A percentile compares a stretch with the other conserved stretches of the same genome.
Evolutionary conservation across 306 rosid genomes (phyloP).

Genomic region (Citrullus amarus): DNA sequence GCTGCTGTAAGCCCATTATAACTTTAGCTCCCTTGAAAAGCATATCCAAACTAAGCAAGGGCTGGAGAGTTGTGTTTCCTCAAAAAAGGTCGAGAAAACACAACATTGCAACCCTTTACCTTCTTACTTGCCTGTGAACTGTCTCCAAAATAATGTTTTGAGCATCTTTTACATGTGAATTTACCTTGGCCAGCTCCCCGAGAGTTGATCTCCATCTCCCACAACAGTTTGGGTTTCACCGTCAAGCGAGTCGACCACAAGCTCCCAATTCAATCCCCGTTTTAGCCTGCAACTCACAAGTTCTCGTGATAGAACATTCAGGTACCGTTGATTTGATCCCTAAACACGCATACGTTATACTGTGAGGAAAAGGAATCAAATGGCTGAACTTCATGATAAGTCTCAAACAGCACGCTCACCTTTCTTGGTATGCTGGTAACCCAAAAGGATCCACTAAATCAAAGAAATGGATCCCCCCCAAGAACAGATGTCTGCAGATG

Average conservation of each 20-base stretch:
- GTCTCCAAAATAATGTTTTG: slow-evolving; percentile 3
- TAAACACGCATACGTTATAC: not conserved
- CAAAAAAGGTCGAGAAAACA: slow-evolving; percentile 1
- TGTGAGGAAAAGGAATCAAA: not conserved
- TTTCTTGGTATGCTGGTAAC: not conserved
- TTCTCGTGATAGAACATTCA: not conserved
- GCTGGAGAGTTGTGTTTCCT: not conserved
- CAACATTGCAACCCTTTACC: not conserved
- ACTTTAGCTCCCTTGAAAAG: not conserved
- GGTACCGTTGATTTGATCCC: not conserved
- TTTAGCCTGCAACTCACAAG: not conserved
- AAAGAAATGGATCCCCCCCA: not conserved
- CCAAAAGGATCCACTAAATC: not conserved
- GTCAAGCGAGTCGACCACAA: slow-evolving; percentile 1
- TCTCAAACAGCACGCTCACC: not conserved
- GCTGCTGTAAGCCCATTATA: slow-evolving; percentile 3
- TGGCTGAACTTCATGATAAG: not conserved
- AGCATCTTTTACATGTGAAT: slow-evolving; percentile 14
- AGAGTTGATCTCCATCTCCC: not conserved
- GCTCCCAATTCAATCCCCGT: not conserved
- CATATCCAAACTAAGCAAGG: not conserved
- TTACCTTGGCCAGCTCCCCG: slow-evolving; percentile 11
- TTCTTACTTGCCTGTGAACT: not conserved
- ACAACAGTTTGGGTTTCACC: not conserved
- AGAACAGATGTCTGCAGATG: slow-evolving; percentile 4